A percentile compares a stretch with the other conserved stretches of the same genome.
These are phyloP conservation scores for Cytidiella melzeri DNA, from an alignment of 768 basidiomycete genomes.

Conservation along the genomic window DNA sequence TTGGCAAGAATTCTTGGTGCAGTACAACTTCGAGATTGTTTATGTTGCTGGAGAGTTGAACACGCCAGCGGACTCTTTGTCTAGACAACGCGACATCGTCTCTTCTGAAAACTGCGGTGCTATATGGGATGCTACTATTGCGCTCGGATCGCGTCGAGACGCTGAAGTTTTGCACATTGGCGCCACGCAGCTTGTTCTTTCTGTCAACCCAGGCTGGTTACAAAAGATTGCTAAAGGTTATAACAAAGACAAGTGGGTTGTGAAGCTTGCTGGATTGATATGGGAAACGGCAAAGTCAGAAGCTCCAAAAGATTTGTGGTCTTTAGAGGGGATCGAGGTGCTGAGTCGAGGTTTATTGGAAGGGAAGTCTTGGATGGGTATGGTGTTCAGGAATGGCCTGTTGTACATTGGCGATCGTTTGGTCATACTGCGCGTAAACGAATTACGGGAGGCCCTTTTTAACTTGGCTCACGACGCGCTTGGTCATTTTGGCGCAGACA, in stretches of 20 bases:
- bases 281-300: background rate
- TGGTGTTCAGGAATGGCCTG: conserved; percentile 8
- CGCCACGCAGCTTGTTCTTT: conserved; percentile 1
- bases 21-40: conserved; percentile 31
- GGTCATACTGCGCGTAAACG: conserved; percentile 13
- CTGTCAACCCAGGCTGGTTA: conserved; percentile 5
- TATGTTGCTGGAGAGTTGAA: conserved; percentile 38
- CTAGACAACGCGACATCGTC: conserved; percentile 19
- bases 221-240: conserved; percentile 1
- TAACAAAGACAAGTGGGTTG: conserved; percentile 4
- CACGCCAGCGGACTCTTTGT: conserved; percentile 38
- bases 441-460: conserved; percentile 13
- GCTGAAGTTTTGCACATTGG: background rate
- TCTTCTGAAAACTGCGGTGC: no score
- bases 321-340: no score
- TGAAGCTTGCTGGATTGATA: background rate
- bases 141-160: background rate
- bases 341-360: no score
- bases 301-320: no score
- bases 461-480: conserved; percentile 16
- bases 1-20: conserved; percentile 33
- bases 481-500: no score
- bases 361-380: no score
- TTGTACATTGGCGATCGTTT: conserved; percentile 16
- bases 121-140: no score